Percentiles rank a stretch among this genome's conserved stretches.
Evolutionary conservation across 495 filamentous ascomycete species (phyloP).

Genomic region (Penicillium simplicissimum): DNA sequence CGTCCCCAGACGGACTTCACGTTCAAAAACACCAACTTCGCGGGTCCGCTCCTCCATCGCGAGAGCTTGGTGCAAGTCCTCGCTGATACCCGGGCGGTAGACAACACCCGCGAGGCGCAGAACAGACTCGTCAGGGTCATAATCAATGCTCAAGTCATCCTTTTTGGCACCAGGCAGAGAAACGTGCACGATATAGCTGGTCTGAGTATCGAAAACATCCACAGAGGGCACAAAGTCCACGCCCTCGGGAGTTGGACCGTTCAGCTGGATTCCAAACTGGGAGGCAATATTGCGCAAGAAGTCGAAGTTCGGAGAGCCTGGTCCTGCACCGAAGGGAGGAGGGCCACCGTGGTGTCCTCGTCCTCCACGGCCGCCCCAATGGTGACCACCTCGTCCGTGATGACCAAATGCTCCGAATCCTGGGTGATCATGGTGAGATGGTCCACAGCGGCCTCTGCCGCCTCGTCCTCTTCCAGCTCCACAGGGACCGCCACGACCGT

Average conservation of each 20-base stretch:
- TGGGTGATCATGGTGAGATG: constrained; percentile 9
- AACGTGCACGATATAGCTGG: constrained; percentile 65
- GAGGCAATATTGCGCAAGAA: constrained; percentile 39
- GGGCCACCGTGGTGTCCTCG: constrained; percentile 16
- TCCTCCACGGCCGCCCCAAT: constrained; percentile 16
- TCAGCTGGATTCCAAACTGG: constrained; percentile 35
- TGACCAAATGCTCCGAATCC: constrained; percentile 11
- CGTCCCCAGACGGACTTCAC: constrained; percentile 61
- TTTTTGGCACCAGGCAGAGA: constrained; percentile 77
- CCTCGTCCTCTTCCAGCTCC: constrained; percentile 4
- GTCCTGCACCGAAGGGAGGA: constrained; percentile 10
- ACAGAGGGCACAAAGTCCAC: constrained; percentile 62
- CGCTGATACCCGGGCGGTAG: constrained; percentile 64
- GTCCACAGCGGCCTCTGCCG: constrained; percentile 10
- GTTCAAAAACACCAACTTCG: constrained; percentile 70
- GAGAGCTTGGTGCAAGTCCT: constrained; percentile 67
- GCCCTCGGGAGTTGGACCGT: constrained; percentile 27
- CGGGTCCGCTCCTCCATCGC: constrained; percentile 59
- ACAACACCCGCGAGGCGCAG: constrained; percentile 70
- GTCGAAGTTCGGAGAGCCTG: constrained; percentile 20
- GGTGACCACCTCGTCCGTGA: constrained; percentile 13
- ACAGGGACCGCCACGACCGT: constrained; percentile 6
- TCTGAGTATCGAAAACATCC: constrained; percentile 70
- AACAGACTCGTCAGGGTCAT: constrained; percentile 64
- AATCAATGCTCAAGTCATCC: constrained; percentile 74